A percentile compares a stretch with the other conserved stretches of the same genome.
These are phyloP conservation scores for Acacia crassicarpa DNA, from an alignment of 306 rosid genomes.

Conservation along the genomic window DNA sequence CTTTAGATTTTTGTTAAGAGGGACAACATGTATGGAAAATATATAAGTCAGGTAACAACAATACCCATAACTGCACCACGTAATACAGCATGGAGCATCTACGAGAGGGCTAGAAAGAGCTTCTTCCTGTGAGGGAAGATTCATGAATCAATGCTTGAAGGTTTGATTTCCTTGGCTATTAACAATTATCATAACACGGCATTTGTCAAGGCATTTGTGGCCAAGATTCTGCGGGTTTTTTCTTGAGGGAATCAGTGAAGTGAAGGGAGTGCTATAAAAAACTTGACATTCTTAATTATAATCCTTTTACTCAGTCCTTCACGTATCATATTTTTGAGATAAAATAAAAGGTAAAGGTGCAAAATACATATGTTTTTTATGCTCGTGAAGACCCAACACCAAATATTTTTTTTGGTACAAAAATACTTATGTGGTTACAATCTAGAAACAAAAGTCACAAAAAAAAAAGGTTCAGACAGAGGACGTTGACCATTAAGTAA, in stretches of 20 bases:
- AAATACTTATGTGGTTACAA: too few relatives aligned
- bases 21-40: too few relatives aligned
- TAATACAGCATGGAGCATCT: too few relatives aligned
- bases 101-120: conserved; percentile 78
- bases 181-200: conserved; percentile 74
- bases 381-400: too few relatives aligned
- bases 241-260: conserved; percentile 64
- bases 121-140: conserved; percentile 50
- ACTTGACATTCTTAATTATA: neutral
- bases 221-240: conserved; percentile 73
- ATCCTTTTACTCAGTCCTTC: neutral
- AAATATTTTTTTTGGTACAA: too few relatives aligned
- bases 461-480: too few relatives aligned
- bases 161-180: conserved; percentile 57
- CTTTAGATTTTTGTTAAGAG: too few relatives aligned
- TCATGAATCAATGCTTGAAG: conserved; percentile 76
- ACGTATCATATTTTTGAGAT: neutral
- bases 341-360: neutral
- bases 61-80: too few relatives aligned
- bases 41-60: too few relatives aligned
- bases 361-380: too few relatives aligned
- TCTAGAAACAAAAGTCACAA: too few relatives aligned
- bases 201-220: conserved; percentile 64
- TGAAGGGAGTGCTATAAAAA: conserved; percentile 56
- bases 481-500: too few relatives aligned